A percentile compares a stretch with the other conserved stretches of the same genome.
phyloP scores from a whole-genome alignment of 2,329 filamentous ascomycete genomes.

The Epicoccum nigrum region DNA sequence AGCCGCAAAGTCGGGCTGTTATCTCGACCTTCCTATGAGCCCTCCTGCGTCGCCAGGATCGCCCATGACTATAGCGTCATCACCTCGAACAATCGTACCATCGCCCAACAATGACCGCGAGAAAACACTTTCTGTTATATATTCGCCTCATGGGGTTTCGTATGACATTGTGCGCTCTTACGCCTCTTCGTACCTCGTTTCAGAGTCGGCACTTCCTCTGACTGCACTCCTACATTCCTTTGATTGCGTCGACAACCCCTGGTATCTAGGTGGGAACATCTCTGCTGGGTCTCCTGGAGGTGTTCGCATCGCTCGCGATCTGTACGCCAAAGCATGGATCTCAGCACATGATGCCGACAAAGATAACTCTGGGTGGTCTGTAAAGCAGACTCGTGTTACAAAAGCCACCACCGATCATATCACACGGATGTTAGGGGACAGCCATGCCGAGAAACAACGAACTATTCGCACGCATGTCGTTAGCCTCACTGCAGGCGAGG shows the following conservation, averaged over 20 bases:
- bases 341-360: conserved; percentile 67
- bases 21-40: conserved; percentile 48
- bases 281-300: conserved; percentile 64
- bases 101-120: conserved; percentile 44
- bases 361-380: conserved; percentile 59
- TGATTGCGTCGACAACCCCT: conserved; percentile 64
- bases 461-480: conserved; percentile 26
- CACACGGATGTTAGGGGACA: conserved; percentile 35
- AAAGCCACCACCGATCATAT: conserved; percentile 41
- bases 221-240: conserved; percentile 70
- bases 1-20: conserved; percentile 35
- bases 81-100: conserved; percentile 41
- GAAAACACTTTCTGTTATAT: conserved; percentile 65
- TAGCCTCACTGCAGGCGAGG: conserved; percentile 28
- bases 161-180: conserved; percentile 63
- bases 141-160: conserved; percentile 67
- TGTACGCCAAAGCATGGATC: conserved; percentile 65
- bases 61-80: conserved; percentile 41
- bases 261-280: conserved; percentile 67
- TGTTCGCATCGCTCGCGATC: conserved; percentile 59
- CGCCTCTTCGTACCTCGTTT: conserved; percentile 61
- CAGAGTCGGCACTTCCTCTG: conserved; percentile 64
- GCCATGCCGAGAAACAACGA: conserved; percentile 15
- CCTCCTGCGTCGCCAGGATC: conserved; percentile 44
- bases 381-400: conserved; percentile 56